Conservation (phyloP, 495 filamentous ascomycete species). For the Letharia lupina region DNA sequence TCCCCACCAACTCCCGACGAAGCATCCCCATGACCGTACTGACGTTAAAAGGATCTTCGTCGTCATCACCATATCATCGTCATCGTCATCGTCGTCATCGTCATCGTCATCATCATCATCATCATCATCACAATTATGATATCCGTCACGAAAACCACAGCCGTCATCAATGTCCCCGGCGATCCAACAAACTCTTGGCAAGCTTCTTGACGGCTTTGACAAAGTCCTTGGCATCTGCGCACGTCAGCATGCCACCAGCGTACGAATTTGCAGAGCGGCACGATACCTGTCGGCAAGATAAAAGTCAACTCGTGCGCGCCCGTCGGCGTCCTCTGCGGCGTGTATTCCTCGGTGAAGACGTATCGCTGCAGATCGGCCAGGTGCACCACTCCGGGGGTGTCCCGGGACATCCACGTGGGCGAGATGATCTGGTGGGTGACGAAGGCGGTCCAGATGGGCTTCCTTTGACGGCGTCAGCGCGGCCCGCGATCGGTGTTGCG, state of each 20-base stretch:
- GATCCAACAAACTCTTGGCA: too few relatives aligned
- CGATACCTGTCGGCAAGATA: slow-evolving; percentile 28
- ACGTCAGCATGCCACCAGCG: neutral
- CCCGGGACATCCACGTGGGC: slow-evolving; percentile 47
- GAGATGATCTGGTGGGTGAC: slow-evolving; percentile 53
- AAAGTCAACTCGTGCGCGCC: slow-evolving; percentile 40
- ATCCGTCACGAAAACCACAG: neutral
- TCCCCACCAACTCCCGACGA: too few relatives aligned
- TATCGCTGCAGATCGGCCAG: slow-evolving; percentile 53
- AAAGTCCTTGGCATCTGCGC: slow-evolving; percentile 3
- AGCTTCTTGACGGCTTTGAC: neutral
- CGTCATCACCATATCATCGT: neutral
- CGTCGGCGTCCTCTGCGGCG: slow-evolving; percentile 28
- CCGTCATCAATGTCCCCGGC: neutral
- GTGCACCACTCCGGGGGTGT: slow-evolving; percentile 45
- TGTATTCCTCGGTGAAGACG: slow-evolving; percentile 56
- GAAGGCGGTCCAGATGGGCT: slow-evolving; percentile 71
- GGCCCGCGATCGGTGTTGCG: neutral
- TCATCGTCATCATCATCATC: neutral
- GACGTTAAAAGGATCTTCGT: neutral
- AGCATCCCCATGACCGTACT: too few relatives aligned
- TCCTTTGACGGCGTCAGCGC: slow-evolving; percentile 24
- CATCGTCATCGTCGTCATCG: neutral
- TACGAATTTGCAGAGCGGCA: neutral
- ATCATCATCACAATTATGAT: neutral